A percentile compares a stretch with the other conserved stretches of the same genome.
These are phyloP conservation scores for Fusarium buharicum DNA, from an alignment of 2,329 filamentous ascomycete species.

Conservation along the genomic window DNA sequence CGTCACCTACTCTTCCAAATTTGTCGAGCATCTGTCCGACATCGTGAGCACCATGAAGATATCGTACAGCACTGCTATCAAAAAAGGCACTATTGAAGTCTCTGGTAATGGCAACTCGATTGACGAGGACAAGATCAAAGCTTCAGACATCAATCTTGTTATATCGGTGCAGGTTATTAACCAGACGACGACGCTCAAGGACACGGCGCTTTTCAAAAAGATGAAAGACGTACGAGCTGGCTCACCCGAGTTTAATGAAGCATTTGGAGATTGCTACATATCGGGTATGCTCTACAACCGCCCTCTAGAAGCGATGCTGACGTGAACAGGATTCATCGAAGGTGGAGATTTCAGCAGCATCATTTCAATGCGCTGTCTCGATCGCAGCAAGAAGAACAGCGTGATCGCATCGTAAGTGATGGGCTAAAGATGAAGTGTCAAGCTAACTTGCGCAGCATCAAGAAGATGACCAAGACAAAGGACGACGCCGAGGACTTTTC, in stretches of 20 bases:
- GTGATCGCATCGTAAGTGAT: not conserved
- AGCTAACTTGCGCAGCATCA: not conserved
- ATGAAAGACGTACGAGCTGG: not conserved
- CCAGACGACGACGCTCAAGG: slow-evolving; percentile 5
- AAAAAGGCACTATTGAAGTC: not conserved
- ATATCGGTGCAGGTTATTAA: slow-evolving; percentile 19
- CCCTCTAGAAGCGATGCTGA: not conserved
- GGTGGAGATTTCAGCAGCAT: slow-evolving; percentile 13
- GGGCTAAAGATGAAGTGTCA: accelerated
- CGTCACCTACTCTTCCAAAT: not conserved
- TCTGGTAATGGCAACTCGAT: not conserved
- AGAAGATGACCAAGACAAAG: not conserved
- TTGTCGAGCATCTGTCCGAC: slow-evolving; percentile 1
- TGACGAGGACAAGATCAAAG: slow-evolving; percentile 13
- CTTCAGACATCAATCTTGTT: slow-evolving; percentile 14
- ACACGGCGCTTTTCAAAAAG: not conserved
- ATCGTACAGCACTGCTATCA: slow-evolving; percentile 5
- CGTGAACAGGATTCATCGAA: slow-evolving; percentile 9
- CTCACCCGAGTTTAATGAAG: not conserved
- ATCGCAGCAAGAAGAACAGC: not conserved
- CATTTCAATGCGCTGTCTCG: slow-evolving; percentile 5
- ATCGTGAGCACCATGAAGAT: slow-evolving; percentile 10
- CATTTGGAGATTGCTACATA: slow-evolving; percentile 17
- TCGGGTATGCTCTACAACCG: slow-evolving; percentile 3
- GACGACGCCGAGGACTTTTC: not conserved